A percentile compares a stretch with the other conserved stretches of the same genome.
These are phyloP conservation scores for Castanea sativa DNA, from an alignment of 306 rosid species.

Conservation along the genomic window DNA sequence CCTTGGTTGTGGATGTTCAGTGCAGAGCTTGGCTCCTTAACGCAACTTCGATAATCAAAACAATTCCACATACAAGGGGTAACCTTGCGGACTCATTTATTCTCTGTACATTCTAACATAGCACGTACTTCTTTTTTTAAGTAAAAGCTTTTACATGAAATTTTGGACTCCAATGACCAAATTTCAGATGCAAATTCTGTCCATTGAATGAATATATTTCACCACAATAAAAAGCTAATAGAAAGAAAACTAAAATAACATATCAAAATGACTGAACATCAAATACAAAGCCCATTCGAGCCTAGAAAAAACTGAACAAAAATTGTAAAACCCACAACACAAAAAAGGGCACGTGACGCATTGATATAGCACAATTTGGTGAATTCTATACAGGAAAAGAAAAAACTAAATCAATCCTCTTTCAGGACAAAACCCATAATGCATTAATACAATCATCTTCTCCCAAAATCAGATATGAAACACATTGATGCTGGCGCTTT, in stretches of 20 bases:
- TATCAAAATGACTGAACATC: background rate
- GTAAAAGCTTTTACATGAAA: no score
- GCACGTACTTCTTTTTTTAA: no score
- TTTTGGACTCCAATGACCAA: background rate
- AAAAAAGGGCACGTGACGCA: background rate
- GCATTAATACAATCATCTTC: background rate
- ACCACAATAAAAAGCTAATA: no score
- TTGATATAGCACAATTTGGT: conserved; percentile 5
- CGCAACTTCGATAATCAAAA: no score
- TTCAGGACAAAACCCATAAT: conserved; percentile 1
- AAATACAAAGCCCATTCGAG: background rate
- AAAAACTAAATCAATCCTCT: background rate
- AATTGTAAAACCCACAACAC: background rate
- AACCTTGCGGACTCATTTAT: no score
- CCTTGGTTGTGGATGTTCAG: no score
- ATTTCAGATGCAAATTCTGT: background rate
- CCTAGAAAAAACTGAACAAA: background rate
- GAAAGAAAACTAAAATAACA: no score
- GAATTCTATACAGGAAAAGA: conserved; percentile 20
- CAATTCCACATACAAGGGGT: no score
- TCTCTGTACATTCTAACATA: no score
- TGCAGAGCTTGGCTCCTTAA: no score
- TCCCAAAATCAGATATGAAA: background rate
- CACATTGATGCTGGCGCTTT: background rate
- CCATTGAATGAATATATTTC: background rate